These are phyloP conservation scores for Pichia manshurica DNA, from an alignment of 805 yeast genomes.

Conservation along the genomic window DNA sequence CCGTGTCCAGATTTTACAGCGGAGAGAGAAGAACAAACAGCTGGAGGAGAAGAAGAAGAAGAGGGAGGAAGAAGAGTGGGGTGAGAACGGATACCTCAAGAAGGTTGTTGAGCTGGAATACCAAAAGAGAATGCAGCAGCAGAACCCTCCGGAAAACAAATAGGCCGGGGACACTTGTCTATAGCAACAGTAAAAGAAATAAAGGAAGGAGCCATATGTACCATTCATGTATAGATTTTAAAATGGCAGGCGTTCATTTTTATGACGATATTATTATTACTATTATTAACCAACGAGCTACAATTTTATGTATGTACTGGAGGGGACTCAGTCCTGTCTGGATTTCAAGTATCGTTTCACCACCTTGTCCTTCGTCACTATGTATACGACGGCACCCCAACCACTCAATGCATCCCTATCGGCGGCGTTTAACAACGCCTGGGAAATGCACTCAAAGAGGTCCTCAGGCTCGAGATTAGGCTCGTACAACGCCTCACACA, in stretches of 20 bases:
- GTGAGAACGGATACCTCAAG: slow-evolving; percentile 65
- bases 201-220: too few relatives aligned
- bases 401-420: slow-evolving; percentile 98
- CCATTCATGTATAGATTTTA: too few relatives aligned
- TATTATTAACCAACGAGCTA: too few relatives aligned
- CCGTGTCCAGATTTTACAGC: slow-evolving; percentile 46
- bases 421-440: slow-evolving; percentile 87
- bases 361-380: slow-evolving; percentile 88
- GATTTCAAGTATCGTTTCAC: slow-evolving; percentile 82
- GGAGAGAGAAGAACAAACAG: slow-evolving; percentile 50
- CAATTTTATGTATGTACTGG: background rate
- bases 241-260: too few relatives aligned
- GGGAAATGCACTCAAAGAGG: slow-evolving; percentile 90
- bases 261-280: background rate
- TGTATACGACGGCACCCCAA: slow-evolving; percentile 96
- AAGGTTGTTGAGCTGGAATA: slow-evolving; percentile 54
- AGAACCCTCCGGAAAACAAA: background rate
- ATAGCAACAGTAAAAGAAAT: too few relatives aligned
- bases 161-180: background rate
- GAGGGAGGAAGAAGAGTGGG: slow-evolving; percentile 72
- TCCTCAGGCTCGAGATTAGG: slow-evolving; percentile 93
- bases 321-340: slow-evolving; percentile 71
- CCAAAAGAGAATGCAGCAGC: slow-evolving; percentile 20
- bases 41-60: slow-evolving; percentile 53
- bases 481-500: slow-evolving; percentile 96